phyloP scores from a whole-genome alignment of 192 early-diverging fungal species.

The Coemansia sp. region DNA sequence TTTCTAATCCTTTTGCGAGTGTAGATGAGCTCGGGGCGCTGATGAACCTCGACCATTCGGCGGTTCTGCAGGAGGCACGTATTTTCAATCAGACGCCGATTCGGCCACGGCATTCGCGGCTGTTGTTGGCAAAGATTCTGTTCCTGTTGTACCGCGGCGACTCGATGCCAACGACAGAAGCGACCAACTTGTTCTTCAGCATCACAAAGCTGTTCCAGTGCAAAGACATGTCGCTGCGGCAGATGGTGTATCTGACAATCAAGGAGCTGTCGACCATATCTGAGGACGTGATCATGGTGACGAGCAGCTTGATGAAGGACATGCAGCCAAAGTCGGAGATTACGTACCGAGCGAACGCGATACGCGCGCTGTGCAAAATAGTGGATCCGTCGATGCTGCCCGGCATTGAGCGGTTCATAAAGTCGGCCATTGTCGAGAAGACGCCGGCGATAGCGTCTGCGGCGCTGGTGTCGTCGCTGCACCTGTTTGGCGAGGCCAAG shows the following conservation, averaged over 20 bases:
- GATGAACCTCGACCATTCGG: slow-evolving; percentile 87
- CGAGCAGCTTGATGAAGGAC: slow-evolving; percentile 91
- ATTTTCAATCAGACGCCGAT: slow-evolving; percentile 97
- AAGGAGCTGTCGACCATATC: slow-evolving; percentile 92
- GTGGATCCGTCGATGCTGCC: slow-evolving; percentile 96
- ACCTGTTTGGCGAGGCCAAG: slow-evolving; percentile 79
- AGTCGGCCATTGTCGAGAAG: slow-evolving; percentile 95
- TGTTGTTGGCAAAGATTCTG: slow-evolving; percentile 89
- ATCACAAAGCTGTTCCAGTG: slow-evolving; percentile 97
- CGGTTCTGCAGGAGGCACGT: slow-evolving; percentile 93
- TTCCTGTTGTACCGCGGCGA: slow-evolving; percentile 91
- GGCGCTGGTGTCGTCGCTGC: slow-evolving; percentile 87
- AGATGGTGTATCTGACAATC: slow-evolving; percentile 97
- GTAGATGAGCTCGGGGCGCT: slow-evolving; percentile 77
- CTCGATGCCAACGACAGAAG: slow-evolving; percentile 88
- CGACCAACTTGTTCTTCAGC: slow-evolving; percentile 96
- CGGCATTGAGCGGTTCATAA: slow-evolving; percentile 93
- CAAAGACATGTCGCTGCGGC: slow-evolving; percentile 89
- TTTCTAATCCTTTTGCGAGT: neutral
- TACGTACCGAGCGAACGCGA: slow-evolving; percentile 92
- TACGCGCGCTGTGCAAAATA: slow-evolving; percentile 92
- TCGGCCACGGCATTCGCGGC: slow-evolving; percentile 88
- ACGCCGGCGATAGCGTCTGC: slow-evolving; percentile 85
- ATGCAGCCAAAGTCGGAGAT: slow-evolving; percentile 93
- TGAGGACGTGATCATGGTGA: slow-evolving; percentile 98